A percentile compares a stretch with the other conserved stretches of the same genome.
phyloP scores from a whole-genome alignment of 2,329 filamentous ascomycete genomes.

The Colletotrichum godetiae region DNA sequence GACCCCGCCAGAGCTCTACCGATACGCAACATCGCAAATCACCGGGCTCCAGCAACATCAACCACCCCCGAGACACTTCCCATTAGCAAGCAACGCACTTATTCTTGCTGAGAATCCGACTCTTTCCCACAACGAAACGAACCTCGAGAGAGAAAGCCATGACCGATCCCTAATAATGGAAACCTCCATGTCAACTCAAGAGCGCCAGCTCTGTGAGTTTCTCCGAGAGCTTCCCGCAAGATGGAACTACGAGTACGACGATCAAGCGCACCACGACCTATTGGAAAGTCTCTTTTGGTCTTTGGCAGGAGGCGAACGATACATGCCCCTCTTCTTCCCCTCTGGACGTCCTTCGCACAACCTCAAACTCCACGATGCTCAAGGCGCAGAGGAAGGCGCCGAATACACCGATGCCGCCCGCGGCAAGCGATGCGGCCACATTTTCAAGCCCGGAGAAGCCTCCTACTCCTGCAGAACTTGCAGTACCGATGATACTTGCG shows the following conservation, averaged over 20 bases:
- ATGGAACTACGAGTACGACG: conserved; percentile 80
- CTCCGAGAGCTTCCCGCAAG: conserved; percentile 81
- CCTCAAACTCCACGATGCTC: conserved; percentile 86
- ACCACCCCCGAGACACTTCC: background rate
- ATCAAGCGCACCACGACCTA: conserved; percentile 77
- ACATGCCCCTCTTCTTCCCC: conserved; percentile 85
- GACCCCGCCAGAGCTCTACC: conserved; percentile 32
- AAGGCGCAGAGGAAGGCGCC: conserved; percentile 91
- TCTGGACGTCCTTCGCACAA: conserved; percentile 72
- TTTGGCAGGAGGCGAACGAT: conserved; percentile 80
- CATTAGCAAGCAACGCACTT: background rate
- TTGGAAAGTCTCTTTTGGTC: conserved; percentile 87
- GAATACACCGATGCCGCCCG: conserved; percentile 94
- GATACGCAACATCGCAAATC: background rate
- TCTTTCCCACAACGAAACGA: background rate
- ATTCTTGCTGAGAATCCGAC: background rate
- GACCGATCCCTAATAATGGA: conserved; percentile 56
- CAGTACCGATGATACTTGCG: conserved; percentile 93
- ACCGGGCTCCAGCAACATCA: conserved; percentile 12
- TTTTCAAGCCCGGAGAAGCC: conserved; percentile 93
- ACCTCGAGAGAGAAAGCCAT: conserved; percentile 15
- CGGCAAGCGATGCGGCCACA: conserved; percentile 95
- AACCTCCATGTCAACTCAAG: conserved; percentile 70
- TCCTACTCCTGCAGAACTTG: conserved; percentile 96
- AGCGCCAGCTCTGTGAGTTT: conserved; percentile 86